Percentiles rank a stretch among this genome's conserved stretches.
phyloP scores from a whole-genome alignment of 257 asterid genomes.

The Scutellaria minor region DNA sequence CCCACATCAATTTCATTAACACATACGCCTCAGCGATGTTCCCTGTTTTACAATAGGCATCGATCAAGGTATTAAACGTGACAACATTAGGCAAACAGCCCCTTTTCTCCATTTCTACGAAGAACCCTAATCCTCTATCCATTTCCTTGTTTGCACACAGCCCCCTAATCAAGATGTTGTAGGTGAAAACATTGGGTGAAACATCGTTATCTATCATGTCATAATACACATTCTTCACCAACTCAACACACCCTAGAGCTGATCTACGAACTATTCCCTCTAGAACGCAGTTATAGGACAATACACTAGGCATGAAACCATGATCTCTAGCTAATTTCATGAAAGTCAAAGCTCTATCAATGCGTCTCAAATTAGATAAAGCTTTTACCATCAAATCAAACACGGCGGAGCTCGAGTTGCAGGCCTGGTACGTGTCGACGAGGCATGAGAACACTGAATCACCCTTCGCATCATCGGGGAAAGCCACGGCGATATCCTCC shows the following conservation, averaged over 20 bases:
- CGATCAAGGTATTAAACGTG: constrained; percentile 74
- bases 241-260: constrained; percentile 45
- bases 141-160: constrained; percentile 57
- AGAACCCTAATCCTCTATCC: constrained; percentile 52
- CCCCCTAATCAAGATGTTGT: constrained; percentile 81
- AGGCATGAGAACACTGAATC: constrained; percentile 59
- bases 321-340: constrained; percentile 56
- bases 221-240: constrained; percentile 50
- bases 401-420: constrained; percentile 82
- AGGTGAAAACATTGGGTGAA: constrained; percentile 78
- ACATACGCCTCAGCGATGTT: constrained; percentile 51
- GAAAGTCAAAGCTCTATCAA: constrained; percentile 62
- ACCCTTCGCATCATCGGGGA: constrained; percentile 44
- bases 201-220: constrained; percentile 60
- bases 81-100: constrained; percentile 80
- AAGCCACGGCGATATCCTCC: constrained; percentile 50
- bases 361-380: constrained; percentile 62
- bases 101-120: constrained; percentile 61
- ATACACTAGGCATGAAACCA: constrained; percentile 80
- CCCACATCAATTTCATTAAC: constrained; percentile 56
- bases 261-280: constrained; percentile 62
- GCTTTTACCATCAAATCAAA: constrained; percentile 77
- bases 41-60: constrained; percentile 66
- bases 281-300: constrained; percentile 75
- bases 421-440: constrained; percentile 61